A percentile compares a stretch with the other conserved stretches of the same genome.
Conservation (phyloP, 768 basidiomycete genomes). For the Tremella yokohamensis region DNA sequence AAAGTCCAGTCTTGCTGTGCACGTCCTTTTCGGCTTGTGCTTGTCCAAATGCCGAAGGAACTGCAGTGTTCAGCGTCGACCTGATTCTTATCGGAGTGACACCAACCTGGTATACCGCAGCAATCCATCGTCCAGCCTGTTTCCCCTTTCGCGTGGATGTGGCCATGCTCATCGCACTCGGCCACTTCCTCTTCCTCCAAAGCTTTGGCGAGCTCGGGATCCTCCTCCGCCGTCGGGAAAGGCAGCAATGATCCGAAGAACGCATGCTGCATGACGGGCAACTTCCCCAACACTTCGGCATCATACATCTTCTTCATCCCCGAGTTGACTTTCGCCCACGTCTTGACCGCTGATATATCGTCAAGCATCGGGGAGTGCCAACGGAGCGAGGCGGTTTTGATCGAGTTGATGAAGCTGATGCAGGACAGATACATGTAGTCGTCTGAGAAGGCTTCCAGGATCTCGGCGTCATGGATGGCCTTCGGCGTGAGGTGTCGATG, state of each 20-base stretch:
- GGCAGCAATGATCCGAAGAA: slow-evolving; percentile 77
- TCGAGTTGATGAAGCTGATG: slow-evolving; percentile 92
- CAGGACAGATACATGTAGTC: slow-evolving; percentile 97
- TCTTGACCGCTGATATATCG: slow-evolving; percentile 80
- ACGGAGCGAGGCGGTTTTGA: slow-evolving; percentile 88
- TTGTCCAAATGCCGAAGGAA: slow-evolving; percentile 46
- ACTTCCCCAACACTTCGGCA: slow-evolving; percentile 89
- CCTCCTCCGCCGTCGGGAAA: slow-evolving; percentile 39
- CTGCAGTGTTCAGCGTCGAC: slow-evolving; percentile 16
- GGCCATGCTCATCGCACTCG: slow-evolving; percentile 40
- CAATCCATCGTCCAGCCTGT: slow-evolving; percentile 50
- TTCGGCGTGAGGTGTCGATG: slow-evolving; percentile 89
- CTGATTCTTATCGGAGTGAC: not conserved
- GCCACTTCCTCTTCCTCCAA: slow-evolving; percentile 25
- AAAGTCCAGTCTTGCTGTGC: slow-evolving; percentile 10
- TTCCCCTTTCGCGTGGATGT: slow-evolving; percentile 40
- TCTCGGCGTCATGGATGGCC: slow-evolving; percentile 83
- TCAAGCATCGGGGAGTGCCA: slow-evolving; percentile 99
- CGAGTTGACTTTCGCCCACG: slow-evolving; percentile 90
- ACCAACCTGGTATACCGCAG: slow-evolving; percentile 50
- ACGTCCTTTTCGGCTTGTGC: slow-evolving; percentile 33
- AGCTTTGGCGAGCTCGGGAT: slow-evolving; percentile 24
- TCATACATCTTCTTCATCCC: slow-evolving; percentile 99
- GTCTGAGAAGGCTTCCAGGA: slow-evolving; percentile 84
- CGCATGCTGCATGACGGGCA: slow-evolving; percentile 95